phyloP scores from a whole-genome alignment of 1,139 yeast genomes.

The Kurtzmaniella quercitrusa region DNA sequence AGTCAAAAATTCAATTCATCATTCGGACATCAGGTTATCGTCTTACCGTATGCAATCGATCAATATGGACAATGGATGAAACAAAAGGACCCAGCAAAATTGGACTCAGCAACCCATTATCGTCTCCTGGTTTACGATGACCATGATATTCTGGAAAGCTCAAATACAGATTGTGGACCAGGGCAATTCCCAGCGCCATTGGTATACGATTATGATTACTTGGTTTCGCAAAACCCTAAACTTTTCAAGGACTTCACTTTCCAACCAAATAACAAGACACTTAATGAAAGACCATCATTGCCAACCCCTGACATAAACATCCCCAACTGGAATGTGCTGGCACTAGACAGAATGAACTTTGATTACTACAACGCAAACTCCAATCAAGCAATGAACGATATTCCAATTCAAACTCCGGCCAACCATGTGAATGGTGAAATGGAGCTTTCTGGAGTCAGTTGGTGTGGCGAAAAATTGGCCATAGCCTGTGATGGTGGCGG shows the following conservation, averaged over 20 bases:
- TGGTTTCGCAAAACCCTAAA: conserved; percentile 35
- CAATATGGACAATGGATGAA: conserved; percentile 32
- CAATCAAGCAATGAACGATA: background rate
- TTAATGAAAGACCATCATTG: conserved; percentile 5
- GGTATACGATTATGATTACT: conserved; percentile 43
- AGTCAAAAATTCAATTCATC: background rate
- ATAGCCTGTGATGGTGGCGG: conserved; percentile 47
- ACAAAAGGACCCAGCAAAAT: conserved; percentile 4
- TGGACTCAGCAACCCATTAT: conserved; percentile 8
- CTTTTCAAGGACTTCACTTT: conserved; percentile 36
- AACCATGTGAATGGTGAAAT: conserved; percentile 46
- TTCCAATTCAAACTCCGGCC: conserved; percentile 12
- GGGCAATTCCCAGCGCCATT: conserved; percentile 33
- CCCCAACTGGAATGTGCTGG: conserved; percentile 19
- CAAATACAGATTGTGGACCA: conserved; percentile 1
- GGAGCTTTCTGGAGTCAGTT: conserved; percentile 43
- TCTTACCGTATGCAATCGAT: conserved; percentile 45
- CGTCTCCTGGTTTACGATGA: conserved; percentile 15
- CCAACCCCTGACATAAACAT: conserved; percentile 21
- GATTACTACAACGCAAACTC: conserved; percentile 12
- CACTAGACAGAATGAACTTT: conserved; percentile 7
- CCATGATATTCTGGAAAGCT: conserved; percentile 2
- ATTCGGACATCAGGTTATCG: conserved; percentile 51
- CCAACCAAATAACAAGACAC: conserved; percentile 16
- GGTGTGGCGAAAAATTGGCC: conserved; percentile 31